Percentiles rank a stretch among this genome's conserved stretches.
These are phyloP conservation scores for Manihot esculenta DNA, from an alignment of 441 rosid genomes.

Conservation along the genomic window DNA sequence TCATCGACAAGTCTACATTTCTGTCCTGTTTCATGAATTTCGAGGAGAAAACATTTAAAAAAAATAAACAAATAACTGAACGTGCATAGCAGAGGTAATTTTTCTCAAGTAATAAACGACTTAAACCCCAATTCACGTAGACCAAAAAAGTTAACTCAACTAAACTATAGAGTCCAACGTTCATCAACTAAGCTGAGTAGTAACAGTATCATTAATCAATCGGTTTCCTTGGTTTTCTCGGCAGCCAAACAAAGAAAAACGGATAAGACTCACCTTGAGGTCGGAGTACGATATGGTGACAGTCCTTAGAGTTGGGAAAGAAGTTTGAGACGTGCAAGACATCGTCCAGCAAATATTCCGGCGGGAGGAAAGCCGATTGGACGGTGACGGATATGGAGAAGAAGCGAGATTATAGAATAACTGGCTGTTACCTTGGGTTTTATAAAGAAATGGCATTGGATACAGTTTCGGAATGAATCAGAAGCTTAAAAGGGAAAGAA, in stretches of 20 bases:
- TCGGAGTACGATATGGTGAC: constrained; percentile 71
- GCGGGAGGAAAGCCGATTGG: constrained; percentile 20
- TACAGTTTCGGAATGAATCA: neutral
- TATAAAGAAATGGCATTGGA: neutral
- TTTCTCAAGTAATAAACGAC: neutral
- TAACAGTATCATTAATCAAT: neutral
- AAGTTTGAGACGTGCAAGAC: constrained; percentile 41
- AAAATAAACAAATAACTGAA: constrained; percentile 5
- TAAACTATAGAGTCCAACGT: neutral
- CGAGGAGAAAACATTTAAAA: constrained; percentile 11
- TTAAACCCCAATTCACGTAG: neutral
- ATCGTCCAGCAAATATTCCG: constrained; percentile 32
- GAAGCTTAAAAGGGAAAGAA: neutral
- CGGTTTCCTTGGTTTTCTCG: neutral
- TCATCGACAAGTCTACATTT: constrained; percentile 53
- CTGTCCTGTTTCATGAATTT: constrained; percentile 53
- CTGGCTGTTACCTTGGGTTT: neutral
- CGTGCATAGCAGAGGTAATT: neutral
- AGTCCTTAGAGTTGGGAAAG: constrained; percentile 52
- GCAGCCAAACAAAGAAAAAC: constrained; percentile 20
- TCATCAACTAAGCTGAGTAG: neutral
- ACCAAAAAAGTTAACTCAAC: neutral
- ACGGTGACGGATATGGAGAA: constrained; percentile 25
- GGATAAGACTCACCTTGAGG: constrained; percentile 49
- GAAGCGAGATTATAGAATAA: constrained; percentile 3